Conservation (phyloP, 257 asterid genomes). For the Fraxinus cuspidata region DNA sequence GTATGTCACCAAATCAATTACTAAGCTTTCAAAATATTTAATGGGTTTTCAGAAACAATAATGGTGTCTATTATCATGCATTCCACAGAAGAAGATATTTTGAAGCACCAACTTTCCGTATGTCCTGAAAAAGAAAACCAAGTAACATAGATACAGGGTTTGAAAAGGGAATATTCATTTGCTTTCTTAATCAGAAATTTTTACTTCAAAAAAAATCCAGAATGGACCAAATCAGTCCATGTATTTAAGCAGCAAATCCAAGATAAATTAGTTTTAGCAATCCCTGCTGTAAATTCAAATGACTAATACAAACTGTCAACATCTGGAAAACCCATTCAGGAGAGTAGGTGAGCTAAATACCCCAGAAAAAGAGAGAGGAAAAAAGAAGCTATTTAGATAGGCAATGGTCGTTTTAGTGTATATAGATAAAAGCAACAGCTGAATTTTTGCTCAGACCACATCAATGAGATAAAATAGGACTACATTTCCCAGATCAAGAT, state of each 20-base stretch:
- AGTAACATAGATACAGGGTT: constrained; percentile 19
- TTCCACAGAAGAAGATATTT: constrained; percentile 12
- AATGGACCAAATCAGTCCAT: constrained; percentile 11
- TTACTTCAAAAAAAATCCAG: constrained; percentile 10
- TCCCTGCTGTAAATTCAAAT: constrained; percentile 1
- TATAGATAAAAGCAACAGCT: not conserved
- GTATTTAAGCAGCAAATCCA: constrained; percentile 13
- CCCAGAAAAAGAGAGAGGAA: not conserved
- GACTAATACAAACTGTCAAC: constrained; percentile 15
- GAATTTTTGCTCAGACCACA: not conserved
- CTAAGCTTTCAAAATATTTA: constrained; percentile 22
- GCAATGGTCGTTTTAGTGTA: not conserved
- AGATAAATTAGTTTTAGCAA: not conserved
- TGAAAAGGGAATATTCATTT: not conserved
- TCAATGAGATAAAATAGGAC: not conserved
- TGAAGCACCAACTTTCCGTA: constrained; percentile 10
- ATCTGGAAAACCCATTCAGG: constrained; percentile 7
- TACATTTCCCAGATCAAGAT: not conserved
- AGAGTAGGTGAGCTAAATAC: constrained; percentile 10
- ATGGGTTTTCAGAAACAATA: constrained; percentile 4
- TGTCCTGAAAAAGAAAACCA: not conserved
- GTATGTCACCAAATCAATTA: constrained; percentile 30
- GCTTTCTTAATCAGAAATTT: constrained; percentile 14
- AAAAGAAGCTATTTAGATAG: not conserved
- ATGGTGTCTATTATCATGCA: constrained; percentile 19